phyloP scores from a whole-genome alignment of 768 basidiomycete genomes.

The Amyloporia xantha region DNA sequence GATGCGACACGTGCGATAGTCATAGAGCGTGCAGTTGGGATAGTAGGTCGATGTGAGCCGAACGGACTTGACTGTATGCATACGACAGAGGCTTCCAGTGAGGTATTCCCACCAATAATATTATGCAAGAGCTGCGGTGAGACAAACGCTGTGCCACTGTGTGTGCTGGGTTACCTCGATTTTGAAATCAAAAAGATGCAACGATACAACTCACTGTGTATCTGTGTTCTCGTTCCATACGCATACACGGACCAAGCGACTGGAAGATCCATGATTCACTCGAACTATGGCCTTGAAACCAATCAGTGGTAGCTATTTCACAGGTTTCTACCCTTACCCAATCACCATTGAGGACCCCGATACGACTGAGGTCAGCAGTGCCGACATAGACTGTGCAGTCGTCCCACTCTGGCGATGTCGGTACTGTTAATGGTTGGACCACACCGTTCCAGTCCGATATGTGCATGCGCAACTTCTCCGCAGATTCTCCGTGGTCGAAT shows the following conservation, averaged over 20 bases:
- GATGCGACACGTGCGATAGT: slow-evolving; percentile 81
- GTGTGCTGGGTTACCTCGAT: background rate
- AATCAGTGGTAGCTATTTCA: slow-evolving; percentile 3
- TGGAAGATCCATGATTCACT: slow-evolving; percentile 26
- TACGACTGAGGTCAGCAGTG: slow-evolving; percentile 53
- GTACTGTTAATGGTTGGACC: slow-evolving; percentile 27
- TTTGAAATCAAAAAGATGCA: slow-evolving; percentile 1
- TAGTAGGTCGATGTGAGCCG: slow-evolving; percentile 46
- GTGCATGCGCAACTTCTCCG: slow-evolving; percentile 4
- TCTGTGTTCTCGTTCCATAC: slow-evolving; percentile 41
- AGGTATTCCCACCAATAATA: background rate
- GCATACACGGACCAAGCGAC: slow-evolving; percentile 52
- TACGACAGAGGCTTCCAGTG: background rate
- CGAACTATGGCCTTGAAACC: slow-evolving; percentile 45
- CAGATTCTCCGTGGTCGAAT: slow-evolving; percentile 1
- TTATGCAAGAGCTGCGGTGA: slow-evolving; percentile 17
- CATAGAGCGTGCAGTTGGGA: slow-evolving; percentile 64
- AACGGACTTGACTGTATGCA: slow-evolving; percentile 49
- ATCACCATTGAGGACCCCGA: slow-evolving; percentile 68
- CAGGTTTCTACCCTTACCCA: slow-evolving; percentile 47
- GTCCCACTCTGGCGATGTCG: slow-evolving; percentile 33
- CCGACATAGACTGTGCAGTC: slow-evolving; percentile 55
- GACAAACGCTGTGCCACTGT: slow-evolving; percentile 8
- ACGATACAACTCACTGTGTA: slow-evolving; percentile 26
- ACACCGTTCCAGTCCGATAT: slow-evolving; percentile 12